Evolutionary conservation across 208 protist species (phyloP).

Genomic region (Leishmania braziliensis): DNA sequence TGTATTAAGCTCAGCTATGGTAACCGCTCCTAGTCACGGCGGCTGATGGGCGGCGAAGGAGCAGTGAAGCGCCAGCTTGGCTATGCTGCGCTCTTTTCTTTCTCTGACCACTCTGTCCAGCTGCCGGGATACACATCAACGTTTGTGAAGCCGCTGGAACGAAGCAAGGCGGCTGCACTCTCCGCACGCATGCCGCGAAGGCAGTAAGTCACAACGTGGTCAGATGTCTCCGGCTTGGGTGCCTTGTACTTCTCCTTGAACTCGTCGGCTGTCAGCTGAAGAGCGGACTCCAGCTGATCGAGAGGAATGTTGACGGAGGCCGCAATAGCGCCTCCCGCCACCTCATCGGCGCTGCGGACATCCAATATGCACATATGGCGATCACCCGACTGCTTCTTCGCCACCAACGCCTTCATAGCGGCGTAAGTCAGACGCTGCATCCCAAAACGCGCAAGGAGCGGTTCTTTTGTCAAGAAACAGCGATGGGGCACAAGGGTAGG

Average conservation of each 20-base stretch:
- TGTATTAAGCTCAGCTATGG: background rate
- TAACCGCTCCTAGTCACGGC: no score
- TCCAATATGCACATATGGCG: constrained; percentile 56
- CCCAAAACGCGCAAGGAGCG: background rate
- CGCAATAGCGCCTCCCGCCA: constrained; percentile 58
- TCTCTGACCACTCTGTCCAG: constrained; percentile 75
- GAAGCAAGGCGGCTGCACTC: constrained; percentile 45
- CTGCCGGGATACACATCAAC: constrained; percentile 73
- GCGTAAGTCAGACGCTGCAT: constrained; percentile 64
- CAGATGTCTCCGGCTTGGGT: constrained; percentile 40
- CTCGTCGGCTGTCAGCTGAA: constrained; percentile 42
- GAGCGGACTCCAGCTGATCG: constrained; percentile 49
- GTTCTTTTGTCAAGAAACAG: background rate
- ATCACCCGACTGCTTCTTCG: constrained; percentile 43
- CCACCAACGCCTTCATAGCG: constrained; percentile 60
- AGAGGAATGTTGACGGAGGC: constrained; percentile 62
- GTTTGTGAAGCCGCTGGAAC: constrained; percentile 49
- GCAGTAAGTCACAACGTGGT: constrained; percentile 80
- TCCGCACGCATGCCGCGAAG: constrained; percentile 52
- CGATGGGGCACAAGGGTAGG: background rate
- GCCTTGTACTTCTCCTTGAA: constrained; percentile 45
- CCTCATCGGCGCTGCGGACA: constrained; percentile 64
- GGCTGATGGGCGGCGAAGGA: background rate
- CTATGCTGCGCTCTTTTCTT: constrained; percentile 26
- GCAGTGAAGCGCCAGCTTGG: background rate